These are phyloP conservation scores for Ceratobasidium sp. DNA, from an alignment of 1,284 basidiomycete species.

Conservation along the genomic window DNA sequence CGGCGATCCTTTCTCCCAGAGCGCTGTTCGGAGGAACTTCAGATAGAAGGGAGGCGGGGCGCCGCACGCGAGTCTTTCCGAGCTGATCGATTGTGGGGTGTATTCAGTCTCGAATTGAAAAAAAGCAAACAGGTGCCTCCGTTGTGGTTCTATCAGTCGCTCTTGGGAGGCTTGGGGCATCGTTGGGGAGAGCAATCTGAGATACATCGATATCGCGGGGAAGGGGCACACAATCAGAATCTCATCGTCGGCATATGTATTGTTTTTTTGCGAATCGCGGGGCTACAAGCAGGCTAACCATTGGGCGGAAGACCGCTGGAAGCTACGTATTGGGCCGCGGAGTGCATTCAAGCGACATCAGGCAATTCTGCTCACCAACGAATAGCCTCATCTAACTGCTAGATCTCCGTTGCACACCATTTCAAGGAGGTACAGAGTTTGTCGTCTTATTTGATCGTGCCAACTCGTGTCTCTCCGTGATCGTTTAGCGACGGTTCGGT, in stretches of 20 bases:
- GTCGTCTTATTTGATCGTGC: not conserved
- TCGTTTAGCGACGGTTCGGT: not conserved
- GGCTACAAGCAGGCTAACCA: not conserved
- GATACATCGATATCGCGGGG: conserved; percentile 28
- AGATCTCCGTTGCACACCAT: conserved; percentile 4
- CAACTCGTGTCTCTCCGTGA: not conserved
- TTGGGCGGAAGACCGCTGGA: not conserved
- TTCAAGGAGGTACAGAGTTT: not conserved
- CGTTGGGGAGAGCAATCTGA: conserved; percentile 10
- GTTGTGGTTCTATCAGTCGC: conserved; percentile 19
- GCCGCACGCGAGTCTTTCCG: conserved; percentile 1
- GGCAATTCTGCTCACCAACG: conserved; percentile 19
- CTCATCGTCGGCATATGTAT: conserved; percentile 16
- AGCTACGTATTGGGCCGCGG: conserved; percentile 23
- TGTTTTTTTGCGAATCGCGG: not conserved
- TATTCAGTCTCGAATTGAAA: not conserved
- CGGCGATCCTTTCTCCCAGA: conserved; percentile 26
- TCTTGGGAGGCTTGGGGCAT: not conserved
- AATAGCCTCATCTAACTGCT: conserved; percentile 5
- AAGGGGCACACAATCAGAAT: conserved; percentile 4
- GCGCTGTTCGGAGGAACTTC: not conserved
- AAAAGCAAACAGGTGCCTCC: not conserved
- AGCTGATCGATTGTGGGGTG: not conserved
- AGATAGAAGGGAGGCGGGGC: conserved; percentile 29
- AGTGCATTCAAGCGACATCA: conserved; percentile 6